Conservation (phyloP, 1,284 basidiomycete genomes). For the Gymnopus androsaceus region DNA sequence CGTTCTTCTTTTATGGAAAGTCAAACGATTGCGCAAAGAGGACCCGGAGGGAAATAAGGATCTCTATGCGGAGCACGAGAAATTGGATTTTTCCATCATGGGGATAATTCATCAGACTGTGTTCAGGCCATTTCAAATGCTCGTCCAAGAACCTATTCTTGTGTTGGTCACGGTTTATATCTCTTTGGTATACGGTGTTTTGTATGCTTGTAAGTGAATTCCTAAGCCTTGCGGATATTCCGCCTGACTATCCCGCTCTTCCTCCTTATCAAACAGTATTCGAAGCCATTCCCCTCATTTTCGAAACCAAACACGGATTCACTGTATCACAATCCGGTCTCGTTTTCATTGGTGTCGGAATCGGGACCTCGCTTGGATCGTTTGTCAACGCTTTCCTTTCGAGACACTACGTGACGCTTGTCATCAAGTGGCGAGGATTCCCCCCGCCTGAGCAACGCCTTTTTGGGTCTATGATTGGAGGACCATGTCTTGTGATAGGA, state of each 20-base stretch:
- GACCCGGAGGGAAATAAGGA: slow-evolving; percentile 46
- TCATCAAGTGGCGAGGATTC: slow-evolving; percentile 54
- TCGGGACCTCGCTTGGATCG: slow-evolving; percentile 61
- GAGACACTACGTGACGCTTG: slow-evolving; percentile 46
- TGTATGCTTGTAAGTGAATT: slow-evolving; percentile 63
- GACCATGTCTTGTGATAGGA: slow-evolving; percentile 51
- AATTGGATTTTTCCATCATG: slow-evolving; percentile 55
- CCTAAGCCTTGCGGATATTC: background rate
- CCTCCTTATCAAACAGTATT: slow-evolving; percentile 43
- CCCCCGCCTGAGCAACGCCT: slow-evolving; percentile 65
- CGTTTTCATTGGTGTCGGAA: slow-evolving; percentile 70
- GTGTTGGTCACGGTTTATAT: slow-evolving; percentile 70
- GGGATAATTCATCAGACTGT: slow-evolving; percentile 58
- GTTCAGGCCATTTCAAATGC: slow-evolving; percentile 66
- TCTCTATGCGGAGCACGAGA: slow-evolving; percentile 63
- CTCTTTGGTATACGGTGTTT: slow-evolving; percentile 65
- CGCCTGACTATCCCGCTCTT: background rate
- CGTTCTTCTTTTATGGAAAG: slow-evolving; percentile 32
- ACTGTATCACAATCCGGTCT: slow-evolving; percentile 63
- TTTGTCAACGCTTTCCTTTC: slow-evolving; percentile 42
- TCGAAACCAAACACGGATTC: slow-evolving; percentile 52
- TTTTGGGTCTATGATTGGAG: slow-evolving; percentile 53
- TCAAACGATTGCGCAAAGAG: slow-evolving; percentile 36
- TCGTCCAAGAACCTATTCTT: slow-evolving; percentile 66
- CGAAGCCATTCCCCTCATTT: slow-evolving; percentile 61